Base-by-base conservation (phyloP, 2,329 filamentous ascomycete genomes). In the Lasiodiplodia theobromae region DNA sequence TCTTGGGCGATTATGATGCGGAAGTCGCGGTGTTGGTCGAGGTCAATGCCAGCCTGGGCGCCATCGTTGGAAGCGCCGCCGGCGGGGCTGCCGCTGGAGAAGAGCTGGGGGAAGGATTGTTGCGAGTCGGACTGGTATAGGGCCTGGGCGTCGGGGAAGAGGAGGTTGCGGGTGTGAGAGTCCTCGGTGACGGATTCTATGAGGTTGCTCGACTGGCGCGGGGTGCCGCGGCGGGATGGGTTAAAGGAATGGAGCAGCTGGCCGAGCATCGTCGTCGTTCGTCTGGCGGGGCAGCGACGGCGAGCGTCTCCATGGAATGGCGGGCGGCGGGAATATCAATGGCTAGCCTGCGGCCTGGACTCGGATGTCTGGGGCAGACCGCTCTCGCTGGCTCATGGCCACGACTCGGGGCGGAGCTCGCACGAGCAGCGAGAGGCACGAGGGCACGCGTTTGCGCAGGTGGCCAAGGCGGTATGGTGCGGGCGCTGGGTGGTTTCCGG, bases 1-100 rank as follows among this genome's bases (percentile, higher is more conserved):
- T 81, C 79, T 71, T 82, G 81, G 64, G 81, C 81, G 44, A 82
- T 79, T 70, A 82, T 78, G 69, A 82, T 79, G 68, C 81, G 73
- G 68, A 81, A 78, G 72, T 82, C 79, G 69, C 80, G 73, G 21
- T 79, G 74, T 66, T 75, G 77, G 66, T 82, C 79, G 71, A 82
- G 75, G 69, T 82, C 80, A 64, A 81, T 80, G 70, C 80, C 79
- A 16, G 77, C 77, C 57, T 77, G 76, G 3, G 77, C 81, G 66
- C 82, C 82, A 68, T 88, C 83, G 69, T 84, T 89, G 4, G 81
- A 76, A 76, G 88, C 87, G 77, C 82, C 88, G 81, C 86, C 84
- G 60, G 71, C 71, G 28, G 60, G 60, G 37, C 58, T 65, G 23
- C 34, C 31, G 14, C 18, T 25, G 31, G 52, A 56, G 51, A 23